phyloP scores from a whole-genome alignment of 352 stramenopile genomes.

The Globisporangium cystogenes region DNA sequence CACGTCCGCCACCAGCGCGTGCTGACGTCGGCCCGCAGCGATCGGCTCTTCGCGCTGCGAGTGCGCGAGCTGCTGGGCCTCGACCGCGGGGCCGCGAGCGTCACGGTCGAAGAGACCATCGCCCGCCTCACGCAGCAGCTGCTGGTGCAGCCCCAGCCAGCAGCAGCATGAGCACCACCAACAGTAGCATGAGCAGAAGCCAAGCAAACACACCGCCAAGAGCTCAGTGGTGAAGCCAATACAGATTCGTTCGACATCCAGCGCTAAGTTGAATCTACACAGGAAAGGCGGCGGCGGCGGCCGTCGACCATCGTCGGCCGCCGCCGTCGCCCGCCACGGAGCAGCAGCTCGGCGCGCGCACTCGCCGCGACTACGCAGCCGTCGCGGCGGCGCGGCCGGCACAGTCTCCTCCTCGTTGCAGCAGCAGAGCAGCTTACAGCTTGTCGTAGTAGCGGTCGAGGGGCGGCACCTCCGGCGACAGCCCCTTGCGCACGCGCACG shows the following conservation, averaged over 20 bases:
- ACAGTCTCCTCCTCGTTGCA: too few species aligned
- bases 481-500: conserved; percentile 98
- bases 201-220: not conserved
- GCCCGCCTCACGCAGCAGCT: conserved; percentile 1
- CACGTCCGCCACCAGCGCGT: conserved; percentile 3
- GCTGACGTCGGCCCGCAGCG: conserved; percentile 7
- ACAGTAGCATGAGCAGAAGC: not conserved
- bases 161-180: not conserved
- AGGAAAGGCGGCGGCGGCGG: conserved; percentile 4
- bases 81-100: not conserved
- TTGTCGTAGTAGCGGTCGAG: conserved; percentile 99
- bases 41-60: conserved; percentile 4
- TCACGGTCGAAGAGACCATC: not conserved
- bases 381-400: not conserved
- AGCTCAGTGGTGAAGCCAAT: not conserved
- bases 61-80: conserved; percentile 13
- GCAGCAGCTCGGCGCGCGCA: not conserved
- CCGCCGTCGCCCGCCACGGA: not conserved
- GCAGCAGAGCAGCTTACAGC: conserved; percentile 87
- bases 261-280: conserved; percentile 17
- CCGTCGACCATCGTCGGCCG: not conserved
- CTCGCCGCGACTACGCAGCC: not conserved
- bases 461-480: conserved; percentile 94
- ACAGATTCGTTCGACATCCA: conserved; percentile 12
- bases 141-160: too few species aligned